A percentile compares a stretch with the other conserved stretches of the same genome.
These are phyloP conservation scores for Sarocladium brachiariae DNA, from an alignment of 2,329 filamentous ascomycete genomes.

Conservation along the genomic window DNA sequence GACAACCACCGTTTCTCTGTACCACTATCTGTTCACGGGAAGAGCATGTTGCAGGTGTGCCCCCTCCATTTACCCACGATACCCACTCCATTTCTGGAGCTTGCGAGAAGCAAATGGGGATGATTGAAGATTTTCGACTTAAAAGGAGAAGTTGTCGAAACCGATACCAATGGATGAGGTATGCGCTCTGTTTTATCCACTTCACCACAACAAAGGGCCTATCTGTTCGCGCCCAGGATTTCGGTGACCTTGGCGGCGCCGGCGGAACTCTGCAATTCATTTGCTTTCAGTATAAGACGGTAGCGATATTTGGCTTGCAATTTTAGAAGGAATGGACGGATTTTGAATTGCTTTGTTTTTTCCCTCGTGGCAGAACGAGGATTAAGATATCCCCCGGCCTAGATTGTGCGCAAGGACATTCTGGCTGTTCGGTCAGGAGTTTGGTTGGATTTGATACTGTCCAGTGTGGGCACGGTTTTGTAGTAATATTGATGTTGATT, in stretches of 20 bases:
- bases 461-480: neutral
- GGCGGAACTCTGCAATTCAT: slow-evolving; percentile 3
- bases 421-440: neutral
- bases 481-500: slow-evolving; percentile 4
- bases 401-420: slow-evolving; percentile 2
- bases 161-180: slow-evolving; percentile 1
- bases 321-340: neutral
- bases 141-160: neutral
- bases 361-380: neutral
- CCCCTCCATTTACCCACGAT: neutral
- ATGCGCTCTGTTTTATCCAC: slow-evolving; percentile 4
- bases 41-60: neutral
- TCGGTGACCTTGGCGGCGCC: slow-evolving; percentile 7
- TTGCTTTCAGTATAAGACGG: slow-evolving; percentile 8
- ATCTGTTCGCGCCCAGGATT: slow-evolving; percentile 9
- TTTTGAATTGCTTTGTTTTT: slow-evolving; percentile 3
- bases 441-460: neutral
- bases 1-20: neutral
- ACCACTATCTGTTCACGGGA: neutral
- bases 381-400: slow-evolving; percentile 3
- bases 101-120: slow-evolving; percentile 1
- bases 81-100: slow-evolving; percentile 5
- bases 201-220: slow-evolving; percentile 8
- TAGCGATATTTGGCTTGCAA: neutral
- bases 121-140: neutral